Evolutionary conservation across 2,329 filamentous ascomycete genomes (phyloP).

Genomic region (Colletotrichum navitas): DNA sequence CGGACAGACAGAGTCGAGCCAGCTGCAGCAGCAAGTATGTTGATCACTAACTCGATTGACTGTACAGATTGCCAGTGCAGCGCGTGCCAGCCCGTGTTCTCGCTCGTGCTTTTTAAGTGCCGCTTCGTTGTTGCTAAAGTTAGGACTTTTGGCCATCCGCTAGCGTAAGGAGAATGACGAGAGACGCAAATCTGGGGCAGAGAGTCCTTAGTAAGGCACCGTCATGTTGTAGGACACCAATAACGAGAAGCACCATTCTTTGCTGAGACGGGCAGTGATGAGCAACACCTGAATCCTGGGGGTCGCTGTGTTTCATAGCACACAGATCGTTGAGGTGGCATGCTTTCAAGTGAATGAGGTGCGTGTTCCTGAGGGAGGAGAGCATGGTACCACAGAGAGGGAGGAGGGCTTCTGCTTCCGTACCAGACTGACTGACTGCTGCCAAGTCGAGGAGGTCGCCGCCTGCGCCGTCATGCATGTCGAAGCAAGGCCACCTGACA

Average conservation of each 20-base stretch:
- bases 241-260: slow-evolving; percentile 1
- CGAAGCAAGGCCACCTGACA: slow-evolving; percentile 30
- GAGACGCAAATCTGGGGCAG: slow-evolving; percentile 20
- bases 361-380: neutral
- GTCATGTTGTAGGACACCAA: neutral
- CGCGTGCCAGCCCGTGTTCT: slow-evolving; percentile 29
- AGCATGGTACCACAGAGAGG: slow-evolving; percentile 1
- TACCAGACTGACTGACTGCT: neutral
- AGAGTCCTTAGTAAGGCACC: slow-evolving; percentile 3
- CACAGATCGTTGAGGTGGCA: neutral
- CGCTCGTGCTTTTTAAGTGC: slow-evolving; percentile 29
- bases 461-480: slow-evolving; percentile 14
- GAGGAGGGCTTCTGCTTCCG: slow-evolving; percentile 3
- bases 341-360: neutral
- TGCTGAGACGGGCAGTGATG: slow-evolving; percentile 28
- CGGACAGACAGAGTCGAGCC: neutral
- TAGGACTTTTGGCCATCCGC: slow-evolving; percentile 31
- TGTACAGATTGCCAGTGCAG: slow-evolving; percentile 33
- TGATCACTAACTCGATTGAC: slow-evolving; percentile 19
- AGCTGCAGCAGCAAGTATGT: slow-evolving; percentile 6
- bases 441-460: neutral
- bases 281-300: slow-evolving; percentile 11
- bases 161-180: slow-evolving; percentile 2
- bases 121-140: slow-evolving; percentile 39
- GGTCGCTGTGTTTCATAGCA: neutral